Evolutionary conservation across 495 filamentous ascomycete species (phyloP), one percentile per base, ranked within the genome.

Genomic region (Podospora pseudoanserina): DNA sequence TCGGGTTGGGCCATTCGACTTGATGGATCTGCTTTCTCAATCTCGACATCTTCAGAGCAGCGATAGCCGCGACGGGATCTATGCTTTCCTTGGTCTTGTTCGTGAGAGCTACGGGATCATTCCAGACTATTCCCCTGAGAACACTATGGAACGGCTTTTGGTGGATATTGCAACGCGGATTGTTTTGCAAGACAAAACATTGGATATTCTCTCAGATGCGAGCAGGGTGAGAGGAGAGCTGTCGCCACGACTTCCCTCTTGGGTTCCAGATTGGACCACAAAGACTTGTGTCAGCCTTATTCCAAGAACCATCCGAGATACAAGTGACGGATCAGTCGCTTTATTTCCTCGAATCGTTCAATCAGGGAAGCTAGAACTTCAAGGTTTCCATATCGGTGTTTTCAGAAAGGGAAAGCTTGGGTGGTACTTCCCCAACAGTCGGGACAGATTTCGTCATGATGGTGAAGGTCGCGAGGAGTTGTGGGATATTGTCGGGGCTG

Each of bases 61-160:
- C 3, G 65, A 67, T 32, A 6, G 32, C 19, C 57, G 65, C 7
- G 65, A 67, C 39, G 15, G 65, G 58, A 53, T 67, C 15, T 67
- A 67, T 54, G 65, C 65, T 7, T 67, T 67, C 18, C 34, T 67
- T 19, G 65, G 65, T 5, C 58, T 67, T 19, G 65, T 63, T 16
- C 30, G 44, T 16, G 19, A 56, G n/a, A 56, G 57, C 20, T 67
- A 62, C 30, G 65, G 65, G 13, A 67, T 67, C 18, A 56, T 67
- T 56, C 65, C 65, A 11, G 65, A 67, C 20, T 49, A 49, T 13
- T 49, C 39, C 15, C 39, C 39, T 3, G 39, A 49, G 9, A 49
- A 49, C 39, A 49, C 39, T 3, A 49, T 49, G 39, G 39, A 49
- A 16, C 7, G 13, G 39, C 39, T 49, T 3, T 16, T 49, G 39